Percentiles rank a stretch among this genome's conserved stretches.
These are phyloP conservation scores for Pseudotsuga menziesii DNA, from an alignment of 75 land plant species.

Conservation along the genomic window DNA sequence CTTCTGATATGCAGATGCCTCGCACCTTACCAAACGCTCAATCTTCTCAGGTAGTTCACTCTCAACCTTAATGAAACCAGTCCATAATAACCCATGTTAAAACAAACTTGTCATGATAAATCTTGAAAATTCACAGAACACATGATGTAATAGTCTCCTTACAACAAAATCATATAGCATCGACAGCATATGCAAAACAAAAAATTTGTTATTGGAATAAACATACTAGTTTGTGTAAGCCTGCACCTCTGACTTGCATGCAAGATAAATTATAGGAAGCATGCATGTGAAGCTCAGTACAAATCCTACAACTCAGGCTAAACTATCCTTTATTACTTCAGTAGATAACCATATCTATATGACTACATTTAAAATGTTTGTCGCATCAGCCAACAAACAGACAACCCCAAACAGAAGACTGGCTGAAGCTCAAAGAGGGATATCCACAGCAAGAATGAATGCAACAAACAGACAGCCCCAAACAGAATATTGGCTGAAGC, in stretches of 20 bases:
- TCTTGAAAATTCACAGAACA: not conserved
- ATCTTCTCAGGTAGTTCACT: conserved; percentile 98
- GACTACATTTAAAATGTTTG: no score
- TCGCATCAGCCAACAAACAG: not conserved
- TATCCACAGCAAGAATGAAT: no score
- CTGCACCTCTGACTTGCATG: not conserved
- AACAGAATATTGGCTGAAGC: not conserved
- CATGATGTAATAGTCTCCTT: not conserved
- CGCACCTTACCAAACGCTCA: conserved; percentile 93
- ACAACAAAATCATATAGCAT: not conserved
- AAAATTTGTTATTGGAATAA: not conserved
- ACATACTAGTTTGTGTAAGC: not conserved
- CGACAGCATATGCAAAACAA: not conserved
- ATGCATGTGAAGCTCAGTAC: not conserved
- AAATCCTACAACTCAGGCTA: not conserved
- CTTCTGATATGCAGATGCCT: conserved; percentile 97
- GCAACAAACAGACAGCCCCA: not conserved
- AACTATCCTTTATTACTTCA: not conserved
- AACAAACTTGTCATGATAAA: not conserved
- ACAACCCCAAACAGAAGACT: not conserved
- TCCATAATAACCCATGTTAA: not conserved
- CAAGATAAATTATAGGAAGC: not conserved
- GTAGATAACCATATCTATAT: not conserved
- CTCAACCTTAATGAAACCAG: conserved; percentile 63
- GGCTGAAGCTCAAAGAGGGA: no score